A percentile compares a stretch with the other conserved stretches of the same genome.
Evolutionary conservation across 2,329 filamentous ascomycete genomes (phyloP).

Genomic region (Arthrobotrys conoides): DNA sequence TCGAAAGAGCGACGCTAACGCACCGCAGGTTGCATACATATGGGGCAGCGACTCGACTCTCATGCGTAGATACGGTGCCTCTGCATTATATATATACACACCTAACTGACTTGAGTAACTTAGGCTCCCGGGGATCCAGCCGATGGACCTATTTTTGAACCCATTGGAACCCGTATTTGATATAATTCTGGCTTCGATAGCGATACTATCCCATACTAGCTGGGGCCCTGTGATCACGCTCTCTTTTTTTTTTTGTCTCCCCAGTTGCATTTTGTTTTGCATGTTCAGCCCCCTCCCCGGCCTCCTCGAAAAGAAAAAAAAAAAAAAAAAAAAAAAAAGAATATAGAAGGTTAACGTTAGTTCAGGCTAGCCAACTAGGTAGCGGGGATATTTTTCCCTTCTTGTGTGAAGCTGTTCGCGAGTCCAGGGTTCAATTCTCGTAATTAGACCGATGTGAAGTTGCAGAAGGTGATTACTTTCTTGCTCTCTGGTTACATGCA

Average conservation of each 20-base stretch:
- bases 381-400: constrained; percentile 52
- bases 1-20: constrained; percentile 15
- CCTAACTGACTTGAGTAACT: too few species aligned
- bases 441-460: constrained; percentile 54
- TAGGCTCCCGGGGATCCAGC: constrained; percentile 7
- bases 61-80: constrained; percentile 47
- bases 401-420: constrained; percentile 3
- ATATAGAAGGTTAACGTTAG: constrained; percentile 24
- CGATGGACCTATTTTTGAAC: constrained; percentile 29
- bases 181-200: constrained; percentile 19
- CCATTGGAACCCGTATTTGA: constrained; percentile 1
- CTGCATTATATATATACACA: too few species aligned
- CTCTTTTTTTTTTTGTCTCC: background rate
- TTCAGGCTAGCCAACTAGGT: background rate
- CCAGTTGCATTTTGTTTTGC: constrained; percentile 30
- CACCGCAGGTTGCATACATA: constrained; percentile 46
- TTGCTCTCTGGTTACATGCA: constrained; percentile 44
- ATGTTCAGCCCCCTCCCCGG: constrained; percentile 21
- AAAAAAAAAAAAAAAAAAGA: too few species aligned
- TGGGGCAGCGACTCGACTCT: constrained; percentile 15
- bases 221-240: constrained; percentile 15
- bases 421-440: constrained; percentile 18
- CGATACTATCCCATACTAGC: too few species aligned
- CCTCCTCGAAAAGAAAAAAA: too few species aligned
- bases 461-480: constrained; percentile 52